Base-by-base conservation (phyloP, 2,329 filamentous ascomycete genomes). In the Trichophyton equinum region DNA sequence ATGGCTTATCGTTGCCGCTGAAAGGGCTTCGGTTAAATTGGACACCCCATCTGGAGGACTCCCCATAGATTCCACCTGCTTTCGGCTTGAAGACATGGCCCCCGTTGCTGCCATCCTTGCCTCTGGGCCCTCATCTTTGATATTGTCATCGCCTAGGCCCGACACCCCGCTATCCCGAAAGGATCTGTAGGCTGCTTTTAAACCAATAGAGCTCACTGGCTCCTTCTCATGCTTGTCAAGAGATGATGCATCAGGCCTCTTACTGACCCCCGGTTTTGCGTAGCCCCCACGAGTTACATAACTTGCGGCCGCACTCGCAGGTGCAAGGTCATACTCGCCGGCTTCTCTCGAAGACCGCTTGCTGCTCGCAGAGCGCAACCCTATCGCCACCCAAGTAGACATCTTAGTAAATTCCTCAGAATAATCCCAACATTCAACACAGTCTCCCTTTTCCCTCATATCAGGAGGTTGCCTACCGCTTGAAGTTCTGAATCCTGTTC, bases 31-130 rank as follows among this genome's bases (percentile, higher is more conserved):
- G 27, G 79, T 75, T 2, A 79, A n/a, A 83, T 82, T 67, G 83
- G 63, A 85, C 80, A 33, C 82, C 78, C 27, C 61, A 75, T 71
- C 60, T 77, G 75, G 62, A 59, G 57, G 58, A 30, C 62, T 64
- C 9, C 84, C 82, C 8, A 79, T 81, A 0, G 86, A 88, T n/a
- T 77, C 80, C 7, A 86, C 79, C 62, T 86, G 79, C 62, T 79
- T 80, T 60, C 84, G 79, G 55, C 72, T 75, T 27, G 75, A 77
- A 30, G 82, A 77, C 76, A 89, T 84, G 20, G 88, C 88, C 44
- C 84, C 86, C 62, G 85, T 86, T 15, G 89, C 89, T 60, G 89
- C 89, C 33, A 83, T 75, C 46, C 91, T 77, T 1, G 89, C 89
- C 60, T 81, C 83, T 63, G 81, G 81, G 25, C 77, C 79, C 46